Percentiles rank a stretch among this genome's conserved stretches.
Conservation (phyloP, 495 filamentous ascomycete species). For the Penicillium egyptiacum region DNA sequence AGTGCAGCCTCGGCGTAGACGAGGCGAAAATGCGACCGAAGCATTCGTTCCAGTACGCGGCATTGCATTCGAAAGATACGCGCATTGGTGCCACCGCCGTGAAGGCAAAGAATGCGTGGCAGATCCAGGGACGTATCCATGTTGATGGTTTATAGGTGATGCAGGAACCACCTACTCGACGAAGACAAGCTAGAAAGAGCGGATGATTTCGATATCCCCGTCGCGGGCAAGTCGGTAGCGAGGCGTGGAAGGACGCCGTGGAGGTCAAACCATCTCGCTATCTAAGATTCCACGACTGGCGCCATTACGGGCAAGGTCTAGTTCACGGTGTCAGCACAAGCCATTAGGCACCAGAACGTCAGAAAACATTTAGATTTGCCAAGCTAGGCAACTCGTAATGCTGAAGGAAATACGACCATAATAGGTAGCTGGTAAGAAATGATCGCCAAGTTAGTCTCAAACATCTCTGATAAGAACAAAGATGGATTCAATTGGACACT, state of each 20-base stretch:
- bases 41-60: constrained; percentile 47
- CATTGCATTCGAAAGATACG: constrained; percentile 60
- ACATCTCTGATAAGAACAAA: not conserved
- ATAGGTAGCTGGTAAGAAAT: too few relatives aligned
- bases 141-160: too few relatives aligned
- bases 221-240: too few relatives aligned
- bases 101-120: constrained; percentile 66
- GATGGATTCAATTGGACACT: not conserved
- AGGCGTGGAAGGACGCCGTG: too few relatives aligned
- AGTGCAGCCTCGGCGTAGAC: constrained; percentile 62
- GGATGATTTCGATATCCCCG: too few relatives aligned
- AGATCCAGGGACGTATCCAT: constrained; percentile 18
- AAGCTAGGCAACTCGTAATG: too few relatives aligned
- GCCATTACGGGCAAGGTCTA: not conserved
- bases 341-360: too few relatives aligned
- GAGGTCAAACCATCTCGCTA: too few relatives aligned
- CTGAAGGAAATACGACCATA: too few relatives aligned
- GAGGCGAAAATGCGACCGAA: constrained; percentile 50
- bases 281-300: not conserved
- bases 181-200: too few relatives aligned
- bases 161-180: too few relatives aligned
- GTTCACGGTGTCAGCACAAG: not conserved
- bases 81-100: constrained; percentile 64
- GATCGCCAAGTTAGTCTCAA: not conserved
- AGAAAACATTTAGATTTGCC: too few relatives aligned